Evolutionary conservation across 768 basidiomycete genomes (phyloP).

Genomic region (Leccinum barrowsii): DNA sequence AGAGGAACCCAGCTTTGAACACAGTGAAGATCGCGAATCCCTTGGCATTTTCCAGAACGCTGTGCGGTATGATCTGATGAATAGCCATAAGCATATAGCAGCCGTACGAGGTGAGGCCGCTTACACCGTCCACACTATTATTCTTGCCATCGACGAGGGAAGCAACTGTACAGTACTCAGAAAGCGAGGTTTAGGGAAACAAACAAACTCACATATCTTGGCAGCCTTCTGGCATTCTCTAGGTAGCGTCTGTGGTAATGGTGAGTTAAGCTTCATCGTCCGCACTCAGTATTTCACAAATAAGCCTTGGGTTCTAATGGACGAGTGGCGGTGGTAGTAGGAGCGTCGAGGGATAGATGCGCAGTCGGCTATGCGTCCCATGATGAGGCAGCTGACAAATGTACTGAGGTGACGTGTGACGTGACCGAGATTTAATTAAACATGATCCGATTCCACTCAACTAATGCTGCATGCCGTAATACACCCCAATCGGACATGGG

Average conservation of each 20-base stretch:
- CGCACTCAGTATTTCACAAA: neutral
- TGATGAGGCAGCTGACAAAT: conserved; percentile 15
- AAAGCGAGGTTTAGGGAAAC: neutral
- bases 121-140: conserved; percentile 79
- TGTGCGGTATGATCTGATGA: conserved; percentile 50
- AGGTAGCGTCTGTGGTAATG: conserved; percentile 53
- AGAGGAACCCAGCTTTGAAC: conserved; percentile 66
- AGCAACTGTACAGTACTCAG: conserved; percentile 48
- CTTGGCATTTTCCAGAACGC: conserved; percentile 52
- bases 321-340: neutral
- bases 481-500: conserved; percentile 68
- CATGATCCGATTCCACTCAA: neutral
- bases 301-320: neutral
- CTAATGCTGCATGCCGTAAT: conserved; percentile 6
- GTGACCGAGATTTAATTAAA: conserved; percentile 4
- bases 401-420: conserved; percentile 18
- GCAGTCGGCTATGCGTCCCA: conserved; percentile 20
- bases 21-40: conserved; percentile 93
- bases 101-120: conserved; percentile 14
- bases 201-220: conserved; percentile 64
- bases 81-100: neutral
- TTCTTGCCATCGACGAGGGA: conserved; percentile 80
- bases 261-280: conserved; percentile 48
- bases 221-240: conserved; percentile 88
- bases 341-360: conserved; percentile 2